These are phyloP conservation scores for Chaetomiaceae sp. DNA, from an alignment of 2,329 filamentous ascomycete genomes.

Conservation along the genomic window DNA sequence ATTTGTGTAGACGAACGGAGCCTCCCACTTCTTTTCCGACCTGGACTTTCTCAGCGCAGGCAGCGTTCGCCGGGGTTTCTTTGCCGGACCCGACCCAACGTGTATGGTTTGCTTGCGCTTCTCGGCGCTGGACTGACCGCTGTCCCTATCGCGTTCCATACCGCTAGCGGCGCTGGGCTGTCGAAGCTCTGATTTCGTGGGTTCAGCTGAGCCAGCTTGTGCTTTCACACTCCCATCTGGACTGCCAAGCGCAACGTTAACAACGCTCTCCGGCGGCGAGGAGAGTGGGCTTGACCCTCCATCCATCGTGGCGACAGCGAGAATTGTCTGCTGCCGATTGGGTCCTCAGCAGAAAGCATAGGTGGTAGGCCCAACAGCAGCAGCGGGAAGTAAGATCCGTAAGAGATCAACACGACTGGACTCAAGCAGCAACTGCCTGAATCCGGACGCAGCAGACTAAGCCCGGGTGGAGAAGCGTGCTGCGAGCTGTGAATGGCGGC, in stretches of 20 bases:
- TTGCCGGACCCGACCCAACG: slow-evolving; percentile 9
- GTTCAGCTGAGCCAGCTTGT: not conserved
- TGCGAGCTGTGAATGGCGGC: too few species aligned
- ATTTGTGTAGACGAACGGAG: slow-evolving; percentile 32
- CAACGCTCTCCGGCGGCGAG: slow-evolving; percentile 11
- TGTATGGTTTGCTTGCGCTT: slow-evolving; percentile 12
- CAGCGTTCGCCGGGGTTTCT: slow-evolving; percentile 12
- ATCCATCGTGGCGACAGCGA: not conserved
- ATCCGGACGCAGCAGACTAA: too few species aligned
- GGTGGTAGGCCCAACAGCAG: too few species aligned
- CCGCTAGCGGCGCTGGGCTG: not conserved
- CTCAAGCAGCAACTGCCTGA: too few species aligned
- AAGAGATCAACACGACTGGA: too few species aligned
- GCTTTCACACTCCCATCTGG: not conserved
- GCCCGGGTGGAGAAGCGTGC: too few species aligned
- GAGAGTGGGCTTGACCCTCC: slow-evolving; percentile 8
- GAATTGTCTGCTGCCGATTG: not conserved
- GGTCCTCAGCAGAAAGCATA: too few species aligned
- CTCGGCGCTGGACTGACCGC: not conserved
- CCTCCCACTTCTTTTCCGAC: slow-evolving; percentile 24
- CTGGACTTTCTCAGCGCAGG: slow-evolving; percentile 22
- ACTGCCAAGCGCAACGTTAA: not conserved
- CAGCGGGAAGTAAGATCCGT: too few species aligned
- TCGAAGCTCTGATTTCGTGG: not conserved
- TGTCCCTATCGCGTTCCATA: not conserved